A percentile compares a stretch with the other conserved stretches of the same genome.
Conservation (phyloP, 176 grass and related monocot species). For the Carex pumila region DNA sequence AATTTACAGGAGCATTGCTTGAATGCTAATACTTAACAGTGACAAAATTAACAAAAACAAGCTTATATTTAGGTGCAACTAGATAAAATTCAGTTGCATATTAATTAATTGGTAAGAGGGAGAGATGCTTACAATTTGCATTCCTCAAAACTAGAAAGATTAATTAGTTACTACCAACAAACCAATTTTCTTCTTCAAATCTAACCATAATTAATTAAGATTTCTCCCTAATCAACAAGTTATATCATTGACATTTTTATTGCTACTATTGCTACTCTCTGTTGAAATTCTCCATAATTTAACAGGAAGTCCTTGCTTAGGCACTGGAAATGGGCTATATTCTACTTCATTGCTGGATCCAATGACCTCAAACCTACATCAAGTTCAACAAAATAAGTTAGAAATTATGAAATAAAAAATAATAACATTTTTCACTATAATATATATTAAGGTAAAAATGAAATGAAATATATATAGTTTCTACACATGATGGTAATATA, state of each 20-base stretch:
- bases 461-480: background rate
- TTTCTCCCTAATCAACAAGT: background rate
- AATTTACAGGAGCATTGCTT: background rate
- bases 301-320: conserved; percentile 55
- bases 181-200: background rate
- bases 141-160: background rate
- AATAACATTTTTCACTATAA: background rate
- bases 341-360: conserved; percentile 51
- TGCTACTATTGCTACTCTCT: background rate
- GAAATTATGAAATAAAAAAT: background rate
- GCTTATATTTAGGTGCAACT: background rate
- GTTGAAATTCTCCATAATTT: conserved; percentile 37
- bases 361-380: conserved; percentile 60
- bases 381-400: background rate
- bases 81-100: conserved; percentile 1
- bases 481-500: background rate
- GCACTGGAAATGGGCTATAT: conserved; percentile 93
- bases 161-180: background rate
- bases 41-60: background rate
- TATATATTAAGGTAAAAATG: background rate
- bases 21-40: background rate
- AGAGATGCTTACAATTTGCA: background rate
- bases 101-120: background rate
- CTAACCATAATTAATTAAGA: background rate
- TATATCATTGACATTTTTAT: background rate